Conservation (phyloP, 352 stramenopile genomes). For the Plasmopara muralis region DNA sequence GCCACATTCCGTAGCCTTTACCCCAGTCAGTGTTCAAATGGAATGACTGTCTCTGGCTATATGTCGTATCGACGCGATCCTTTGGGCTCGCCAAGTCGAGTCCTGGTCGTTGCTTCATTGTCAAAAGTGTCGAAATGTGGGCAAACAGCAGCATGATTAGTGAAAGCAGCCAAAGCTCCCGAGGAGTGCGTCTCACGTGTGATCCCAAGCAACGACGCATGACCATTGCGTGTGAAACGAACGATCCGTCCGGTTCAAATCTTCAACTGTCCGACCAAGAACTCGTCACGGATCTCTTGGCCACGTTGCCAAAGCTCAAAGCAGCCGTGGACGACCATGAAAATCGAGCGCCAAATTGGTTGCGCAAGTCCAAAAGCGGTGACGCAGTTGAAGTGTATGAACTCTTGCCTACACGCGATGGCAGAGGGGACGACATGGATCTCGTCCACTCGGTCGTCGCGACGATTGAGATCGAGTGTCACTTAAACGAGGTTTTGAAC, state of each 20-base stretch:
- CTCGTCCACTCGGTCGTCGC: constrained; percentile 44
- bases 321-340: constrained; percentile 33
- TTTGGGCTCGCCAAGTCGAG: too few relatives aligned
- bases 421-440: constrained; percentile 40
- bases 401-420: constrained; percentile 25
- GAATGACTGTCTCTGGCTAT: too few relatives aligned
- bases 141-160: constrained; percentile 30
- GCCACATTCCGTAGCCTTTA: too few relatives aligned
- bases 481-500: constrained; percentile 63
- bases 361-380: constrained; percentile 37
- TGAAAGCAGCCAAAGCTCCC: constrained; percentile 24
- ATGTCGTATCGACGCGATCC: too few relatives aligned
- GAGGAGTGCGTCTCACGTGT: constrained; percentile 18
- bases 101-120: neutral
- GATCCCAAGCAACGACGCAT: constrained; percentile 18
- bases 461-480: constrained; percentile 43
- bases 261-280: constrained; percentile 36
- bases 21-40: too few relatives aligned
- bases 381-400: constrained; percentile 44
- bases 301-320: constrained; percentile 37
- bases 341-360: constrained; percentile 29
- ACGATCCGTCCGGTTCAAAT: constrained; percentile 8
- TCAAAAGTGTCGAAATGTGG: constrained; percentile 16
- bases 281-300: constrained; percentile 35
- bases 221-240: constrained; percentile 16